These are phyloP conservation scores for Candolleomyces eurysporus DNA, from an alignment of 768 basidiomycete genomes.

Conservation along the genomic window DNA sequence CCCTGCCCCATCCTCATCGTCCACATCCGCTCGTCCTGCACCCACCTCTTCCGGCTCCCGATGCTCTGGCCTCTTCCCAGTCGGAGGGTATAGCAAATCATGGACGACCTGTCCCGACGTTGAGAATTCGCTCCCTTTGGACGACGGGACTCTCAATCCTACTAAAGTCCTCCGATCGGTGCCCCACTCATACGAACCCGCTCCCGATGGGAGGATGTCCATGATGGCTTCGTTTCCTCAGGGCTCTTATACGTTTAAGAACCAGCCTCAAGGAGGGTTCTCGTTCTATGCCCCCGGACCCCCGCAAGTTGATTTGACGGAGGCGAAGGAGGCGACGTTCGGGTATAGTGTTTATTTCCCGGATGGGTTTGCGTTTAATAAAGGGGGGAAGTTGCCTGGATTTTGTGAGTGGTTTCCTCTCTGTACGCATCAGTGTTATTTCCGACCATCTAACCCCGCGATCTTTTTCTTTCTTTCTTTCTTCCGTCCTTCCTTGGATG, in stretches of 20 bases:
- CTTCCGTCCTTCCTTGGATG: not conserved
- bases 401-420: constrained; percentile 45
- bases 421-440: constrained; percentile 1
- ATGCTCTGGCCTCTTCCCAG: constrained; percentile 36
- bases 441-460: not conserved
- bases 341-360: constrained; percentile 61
- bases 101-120: constrained; percentile 45
- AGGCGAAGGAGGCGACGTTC: constrained; percentile 65
- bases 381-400: constrained; percentile 72
- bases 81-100: constrained; percentile 28
- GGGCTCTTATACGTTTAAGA: constrained; percentile 52
- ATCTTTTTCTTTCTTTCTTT: constrained; percentile 4
- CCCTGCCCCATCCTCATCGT: not conserved
- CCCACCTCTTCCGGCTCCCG: not conserved
- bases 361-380: constrained; percentile 57
- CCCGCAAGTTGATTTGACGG: constrained; percentile 45
- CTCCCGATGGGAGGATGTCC: constrained; percentile 48
- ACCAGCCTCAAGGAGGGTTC: constrained; percentile 52
- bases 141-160: constrained; percentile 43
- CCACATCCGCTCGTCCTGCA: not conserved
- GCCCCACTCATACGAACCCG: constrained; percentile 37
- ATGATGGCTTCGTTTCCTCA: constrained; percentile 53
- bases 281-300: constrained; percentile 73
- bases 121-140: constrained; percentile 33
- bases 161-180: constrained; percentile 32